Evolutionary conservation across 1,284 basidiomycete genomes (phyloP), one percentile per base, ranked within the genome.

Genomic region (Ceratorhiza oryzae-sativae): DNA sequence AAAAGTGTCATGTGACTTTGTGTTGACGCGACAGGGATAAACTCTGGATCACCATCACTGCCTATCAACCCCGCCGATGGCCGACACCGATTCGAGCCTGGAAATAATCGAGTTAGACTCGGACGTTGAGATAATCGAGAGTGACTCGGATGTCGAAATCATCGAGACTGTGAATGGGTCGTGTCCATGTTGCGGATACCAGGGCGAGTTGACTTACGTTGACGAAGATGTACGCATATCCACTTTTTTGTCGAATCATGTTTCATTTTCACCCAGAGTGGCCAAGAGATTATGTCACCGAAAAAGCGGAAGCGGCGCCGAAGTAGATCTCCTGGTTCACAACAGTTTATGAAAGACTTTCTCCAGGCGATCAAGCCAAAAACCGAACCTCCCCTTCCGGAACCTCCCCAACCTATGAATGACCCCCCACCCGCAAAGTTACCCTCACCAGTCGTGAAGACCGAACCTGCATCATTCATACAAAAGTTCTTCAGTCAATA

Each of bases 401-500:
- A 45, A 45, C 41, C 10, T 45, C 41, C 18, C 18, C 41, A 45
- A 49, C 18, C 46, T 5, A 49, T 5, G n/a, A 49, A 6, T 25
- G 5, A 25, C 6, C 8, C 59, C 15, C 36, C 59, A 10, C 27
- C 59, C 23, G 18, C 46, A 6, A n/a, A 49, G 8, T n/a, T n/a
- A n/a, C 18, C 46, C 36, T 15, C 10, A 9, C 39, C 58, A 49
- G n/a, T 49, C 46, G 23, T 25, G 9, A 8, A 18, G n/a, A 23
- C 15, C n/a, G 36, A 68, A 15, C 36, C 36, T 6, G 32, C 49
- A 34, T 48, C 53, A 6, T 56, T 18, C 32, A 55, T 68, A 5
- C 49, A 68, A 46, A 27, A 36, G 6, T 42, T 68, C 23, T 68
- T 68, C 39, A 25, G 34, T 9, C 8, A 46, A 10, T 68, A 68